A percentile compares a stretch with the other conserved stretches of the same genome.
Evolutionary conservation across 2,329 filamentous ascomycete genomes (phyloP).

Genomic region (Fusarium sp.): DNA sequence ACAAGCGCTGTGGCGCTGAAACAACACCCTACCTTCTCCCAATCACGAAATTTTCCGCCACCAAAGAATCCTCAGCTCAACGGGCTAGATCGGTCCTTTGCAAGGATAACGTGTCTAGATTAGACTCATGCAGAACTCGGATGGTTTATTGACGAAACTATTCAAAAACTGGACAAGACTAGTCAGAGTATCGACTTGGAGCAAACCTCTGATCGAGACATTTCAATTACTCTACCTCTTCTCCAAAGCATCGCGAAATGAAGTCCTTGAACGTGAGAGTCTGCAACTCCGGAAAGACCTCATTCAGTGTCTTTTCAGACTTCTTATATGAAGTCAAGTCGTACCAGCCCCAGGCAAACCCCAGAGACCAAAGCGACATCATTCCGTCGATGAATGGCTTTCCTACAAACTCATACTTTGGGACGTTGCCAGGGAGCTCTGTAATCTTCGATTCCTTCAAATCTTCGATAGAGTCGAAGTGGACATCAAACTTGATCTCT

Average conservation of each 20-base stretch:
- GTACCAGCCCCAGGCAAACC: neutral
- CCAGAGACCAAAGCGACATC: neutral
- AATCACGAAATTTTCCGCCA: neutral
- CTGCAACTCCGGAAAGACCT: neutral
- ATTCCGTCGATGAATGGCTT: neutral
- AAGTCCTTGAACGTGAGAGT: neutral
- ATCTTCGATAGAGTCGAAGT: neutral
- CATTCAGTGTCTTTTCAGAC: neutral
- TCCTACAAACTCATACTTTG: neutral
- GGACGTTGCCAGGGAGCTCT: neutral
- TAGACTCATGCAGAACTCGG: neutral
- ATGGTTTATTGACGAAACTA: neutral
- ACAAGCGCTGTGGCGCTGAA: neutral
- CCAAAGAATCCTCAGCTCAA: accelerated
- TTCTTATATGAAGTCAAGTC: neutral
- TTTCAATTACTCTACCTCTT: neutral
- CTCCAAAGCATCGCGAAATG: neutral
- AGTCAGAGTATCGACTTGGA: neutral
- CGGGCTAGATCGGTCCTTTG: neutral
- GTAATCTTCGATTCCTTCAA: neutral
- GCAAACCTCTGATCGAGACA: too few relatives aligned
- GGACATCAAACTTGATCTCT: neutral
- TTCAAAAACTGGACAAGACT: neutral
- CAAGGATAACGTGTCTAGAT: neutral
- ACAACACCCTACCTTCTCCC: neutral